A percentile compares a stretch with the other conserved stretches of the same genome.
These are phyloP conservation scores for Calonectria pseudoturangicola DNA, from an alignment of 2,329 filamentous ascomycete species.

Conservation along the genomic window DNA sequence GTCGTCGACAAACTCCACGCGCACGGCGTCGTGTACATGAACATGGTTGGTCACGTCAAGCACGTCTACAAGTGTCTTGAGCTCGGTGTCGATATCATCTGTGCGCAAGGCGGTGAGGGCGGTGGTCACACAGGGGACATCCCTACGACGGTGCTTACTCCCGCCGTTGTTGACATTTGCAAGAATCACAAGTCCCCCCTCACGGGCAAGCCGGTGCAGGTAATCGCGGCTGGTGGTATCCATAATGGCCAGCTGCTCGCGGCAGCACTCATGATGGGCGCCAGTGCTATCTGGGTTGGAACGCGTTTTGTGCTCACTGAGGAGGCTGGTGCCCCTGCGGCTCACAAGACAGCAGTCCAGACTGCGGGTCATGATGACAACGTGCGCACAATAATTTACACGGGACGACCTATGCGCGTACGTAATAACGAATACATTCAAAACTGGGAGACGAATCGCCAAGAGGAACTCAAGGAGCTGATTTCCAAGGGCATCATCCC, in stretches of 20 bases:
- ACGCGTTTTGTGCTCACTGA: slow-evolving; percentile 96
- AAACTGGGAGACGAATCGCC: slow-evolving; percentile 96
- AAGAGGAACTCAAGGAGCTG: slow-evolving; percentile 92
- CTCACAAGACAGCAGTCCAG: slow-evolving; percentile 95
- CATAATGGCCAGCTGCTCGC: slow-evolving; percentile 94
- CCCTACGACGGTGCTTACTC: slow-evolving; percentile 93
- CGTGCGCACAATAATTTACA: slow-evolving; percentile 98
- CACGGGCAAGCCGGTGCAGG: slow-evolving; percentile 90
- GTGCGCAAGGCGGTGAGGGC: slow-evolving; percentile 97
- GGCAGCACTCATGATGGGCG: slow-evolving; percentile 93
- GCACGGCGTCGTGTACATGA: slow-evolving; percentile 95
- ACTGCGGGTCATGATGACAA: slow-evolving; percentile 97
- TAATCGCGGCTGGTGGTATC: slow-evolving; percentile 96
- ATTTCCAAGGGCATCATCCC: slow-evolving; percentile 92
- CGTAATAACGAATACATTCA: slow-evolving; percentile 94
- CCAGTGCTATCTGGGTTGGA: slow-evolving; percentile 94
- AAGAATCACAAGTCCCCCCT: slow-evolving; percentile 89
- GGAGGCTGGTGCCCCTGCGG: slow-evolving; percentile 93
- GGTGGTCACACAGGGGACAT: slow-evolving; percentile 97
- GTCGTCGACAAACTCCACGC: slow-evolving; percentile 94
- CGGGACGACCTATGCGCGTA: slow-evolving; percentile 93
- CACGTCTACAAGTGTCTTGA: slow-evolving; percentile 97
- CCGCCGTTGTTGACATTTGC: slow-evolving; percentile 89
- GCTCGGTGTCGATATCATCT: slow-evolving; percentile 95
- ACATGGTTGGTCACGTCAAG: slow-evolving; percentile 99